Conservation (phyloP, 2,329 filamentous ascomycete genomes). For the Didymella glomerata region DNA sequence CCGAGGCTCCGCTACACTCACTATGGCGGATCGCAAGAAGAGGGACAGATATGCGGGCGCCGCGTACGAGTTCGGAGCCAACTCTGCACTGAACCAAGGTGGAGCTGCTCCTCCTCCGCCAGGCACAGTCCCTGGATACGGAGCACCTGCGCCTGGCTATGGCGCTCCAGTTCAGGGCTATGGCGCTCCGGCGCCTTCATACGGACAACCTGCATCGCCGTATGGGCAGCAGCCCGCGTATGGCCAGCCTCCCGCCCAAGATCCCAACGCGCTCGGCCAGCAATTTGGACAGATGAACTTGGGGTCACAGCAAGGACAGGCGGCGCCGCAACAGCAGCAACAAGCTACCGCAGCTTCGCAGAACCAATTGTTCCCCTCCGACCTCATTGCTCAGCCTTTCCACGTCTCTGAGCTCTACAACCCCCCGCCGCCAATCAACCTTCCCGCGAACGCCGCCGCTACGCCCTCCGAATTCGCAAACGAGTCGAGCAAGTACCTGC, state of each 20-base stretch:
- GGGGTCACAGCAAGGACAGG: slow-evolving; percentile 59
- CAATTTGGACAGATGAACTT: slow-evolving; percentile 83
- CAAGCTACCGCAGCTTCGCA: slow-evolving; percentile 47
- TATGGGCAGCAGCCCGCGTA: slow-evolving; percentile 32
- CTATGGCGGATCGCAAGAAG: slow-evolving; percentile 69
- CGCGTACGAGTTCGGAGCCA: slow-evolving; percentile 94
- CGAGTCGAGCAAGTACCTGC: slow-evolving; percentile 91
- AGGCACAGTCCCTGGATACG: slow-evolving; percentile 13
- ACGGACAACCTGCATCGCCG: slow-evolving; percentile 34
- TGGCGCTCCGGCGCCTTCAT: slow-evolving; percentile 44
- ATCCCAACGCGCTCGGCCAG: slow-evolving; percentile 72
- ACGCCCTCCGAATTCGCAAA: slow-evolving; percentile 92
- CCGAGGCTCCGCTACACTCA: slow-evolving; percentile 26
- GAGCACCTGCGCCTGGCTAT: slow-evolving; percentile 17
- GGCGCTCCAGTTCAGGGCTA: slow-evolving; percentile 47
- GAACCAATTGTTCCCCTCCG: slow-evolving; percentile 91
- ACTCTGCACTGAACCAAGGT: slow-evolving; percentile 66
- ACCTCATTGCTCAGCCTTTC: slow-evolving; percentile 91
- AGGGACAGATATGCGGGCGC: slow-evolving; percentile 94
- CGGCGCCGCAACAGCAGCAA: slow-evolving; percentile 39
- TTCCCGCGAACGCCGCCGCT: slow-evolving; percentile 92
- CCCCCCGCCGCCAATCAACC: slow-evolving; percentile 86
- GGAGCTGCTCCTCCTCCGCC: slow-evolving; percentile 54
- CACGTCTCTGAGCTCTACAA: slow-evolving; percentile 92
- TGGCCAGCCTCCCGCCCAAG: slow-evolving; percentile 59